Percentiles rank a stretch among this genome's conserved stretches.
phyloP scores from a whole-genome alignment of 1,284 basidiomycete genomes.

The Paramarasmius palmivorus region DNA sequence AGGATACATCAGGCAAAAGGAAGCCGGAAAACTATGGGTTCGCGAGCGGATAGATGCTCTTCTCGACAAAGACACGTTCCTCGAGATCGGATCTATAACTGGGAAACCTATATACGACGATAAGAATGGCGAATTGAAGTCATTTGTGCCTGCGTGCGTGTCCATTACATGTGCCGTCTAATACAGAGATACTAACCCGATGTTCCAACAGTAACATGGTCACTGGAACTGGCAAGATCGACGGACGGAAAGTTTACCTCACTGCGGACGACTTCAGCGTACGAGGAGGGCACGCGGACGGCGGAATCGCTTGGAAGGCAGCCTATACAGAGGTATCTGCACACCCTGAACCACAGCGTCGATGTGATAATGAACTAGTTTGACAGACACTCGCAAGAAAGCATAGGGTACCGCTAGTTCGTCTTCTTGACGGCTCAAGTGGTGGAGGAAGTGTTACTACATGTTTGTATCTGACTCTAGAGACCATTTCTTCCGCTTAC shows the following conservation, averaged over 20 bases:
- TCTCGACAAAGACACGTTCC: slow-evolving; percentile 36
- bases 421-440: slow-evolving; percentile 42
- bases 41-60: slow-evolving; percentile 37
- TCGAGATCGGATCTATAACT: slow-evolving; percentile 40
- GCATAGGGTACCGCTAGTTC: slow-evolving; percentile 36
- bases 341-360: background rate
- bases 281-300: slow-evolving; percentile 44
- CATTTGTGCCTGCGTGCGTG: slow-evolving; percentile 39
- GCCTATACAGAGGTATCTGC: slow-evolving; percentile 38
- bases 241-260: slow-evolving; percentile 37
- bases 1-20: slow-evolving; percentile 44
- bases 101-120: slow-evolving; percentile 36
- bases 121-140: slow-evolving; percentile 30
- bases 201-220: slow-evolving; percentile 36
- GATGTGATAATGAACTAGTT: background rate
- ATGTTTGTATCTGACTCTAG: slow-evolving; percentile 26
- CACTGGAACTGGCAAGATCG: slow-evolving; percentile 37
- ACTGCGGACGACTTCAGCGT: slow-evolving; percentile 46
- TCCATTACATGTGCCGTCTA: background rate
- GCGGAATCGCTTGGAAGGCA: slow-evolving; percentile 40
- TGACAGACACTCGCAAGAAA: slow-evolving; percentile 34
- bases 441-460: slow-evolving; percentile 44
- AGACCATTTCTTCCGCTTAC: background rate
- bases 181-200: background rate
- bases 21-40: slow-evolving; percentile 42